Evolutionary conservation across 1,284 basidiomycete genomes (phyloP), one percentile per base, ranked within the genome.

Genomic region (Ustilago bromivora): DNA sequence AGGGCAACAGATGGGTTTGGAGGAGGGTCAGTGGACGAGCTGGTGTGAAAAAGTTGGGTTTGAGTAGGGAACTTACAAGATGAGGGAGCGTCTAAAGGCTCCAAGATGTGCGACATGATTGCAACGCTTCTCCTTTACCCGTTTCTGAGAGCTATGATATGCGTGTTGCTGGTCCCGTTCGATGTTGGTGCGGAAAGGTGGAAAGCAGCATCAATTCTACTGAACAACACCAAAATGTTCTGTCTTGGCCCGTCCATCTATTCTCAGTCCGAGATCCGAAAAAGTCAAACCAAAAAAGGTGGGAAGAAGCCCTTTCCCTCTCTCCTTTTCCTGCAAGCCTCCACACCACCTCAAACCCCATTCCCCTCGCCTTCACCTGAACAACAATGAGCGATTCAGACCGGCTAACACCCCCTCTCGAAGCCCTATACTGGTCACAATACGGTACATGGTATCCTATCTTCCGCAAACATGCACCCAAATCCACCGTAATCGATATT

Each of bases 401-500:
- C 6, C 53, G 60, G 2, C 87, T 15, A 89, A 92, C 82, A 88
- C 94, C 62, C 89, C 93, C 57, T 88, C 91, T 1, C 93, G 94
- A 68, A 13, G 78, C 84, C 3, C 72, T 85, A n/a, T 63, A 70
- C 36, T 71, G 67, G 51, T 82, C 83, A 80, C 92, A 94, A 73
- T 94, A 95, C 82, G 94, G 93, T 2, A 89, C 90, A 3, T 98
- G 96, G 96, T 95, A 95, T 82, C 91, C 93, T 2, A 86, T 85
- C 7, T 96, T 95, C 85, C 88, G 91, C 28, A 88, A 88, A 19
- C 83, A 91, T 49, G 92, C 91, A 47, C 92, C 94, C 73, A 93
- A 91, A 83, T 92, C 94, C 1, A 93, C 91, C 1, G 87, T 96
- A 62, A 91, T 98, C 75, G 90, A 90, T 55, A 91, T 85, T 17